Percentiles rank a stretch among this genome's conserved stretches.
Conservation (phyloP, 495 filamentous ascomycete species). For the Aspergillus affinis region DNA sequence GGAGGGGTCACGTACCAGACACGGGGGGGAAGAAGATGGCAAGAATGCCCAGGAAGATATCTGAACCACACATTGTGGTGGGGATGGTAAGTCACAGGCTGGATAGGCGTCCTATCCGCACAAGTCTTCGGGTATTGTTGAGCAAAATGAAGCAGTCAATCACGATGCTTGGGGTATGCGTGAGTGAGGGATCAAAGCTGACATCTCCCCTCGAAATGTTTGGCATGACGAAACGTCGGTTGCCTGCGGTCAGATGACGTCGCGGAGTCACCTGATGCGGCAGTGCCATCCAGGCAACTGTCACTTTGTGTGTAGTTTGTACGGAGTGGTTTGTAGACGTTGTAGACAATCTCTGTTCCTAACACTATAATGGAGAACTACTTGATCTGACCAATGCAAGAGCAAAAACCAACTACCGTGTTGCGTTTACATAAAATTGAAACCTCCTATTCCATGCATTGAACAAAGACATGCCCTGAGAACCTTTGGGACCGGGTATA, state of each 20-base stretch:
- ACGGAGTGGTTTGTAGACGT: too few species aligned
- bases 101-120: background rate
- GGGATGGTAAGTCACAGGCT: conserved; percentile 10
- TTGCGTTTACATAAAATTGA: too few species aligned
- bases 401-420: too few species aligned
- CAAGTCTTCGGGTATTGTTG: background rate
- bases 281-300: background rate
- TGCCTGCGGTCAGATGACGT: conserved; percentile 7
- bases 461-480: too few species aligned
- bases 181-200: background rate
- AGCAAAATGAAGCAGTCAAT: background rate
- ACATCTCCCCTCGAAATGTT: background rate
- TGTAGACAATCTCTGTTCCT: too few species aligned
- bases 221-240: background rate
- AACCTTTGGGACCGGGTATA: too few species aligned
- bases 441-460: too few species aligned
- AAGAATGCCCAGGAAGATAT: conserved; percentile 85
- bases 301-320: background rate
- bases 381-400: too few species aligned
- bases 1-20: conserved; percentile 62
- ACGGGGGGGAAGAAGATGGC: conserved; percentile 94
- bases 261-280: conserved; percentile 1
- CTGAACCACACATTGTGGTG: conserved; percentile 64
- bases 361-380: too few species aligned
- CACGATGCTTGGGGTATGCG: background rate